Evolutionary conservation across 352 stramenopile species (phyloP), one percentile per base, ranked within the genome.

Genomic region (Blastocystis sp.): DNA sequence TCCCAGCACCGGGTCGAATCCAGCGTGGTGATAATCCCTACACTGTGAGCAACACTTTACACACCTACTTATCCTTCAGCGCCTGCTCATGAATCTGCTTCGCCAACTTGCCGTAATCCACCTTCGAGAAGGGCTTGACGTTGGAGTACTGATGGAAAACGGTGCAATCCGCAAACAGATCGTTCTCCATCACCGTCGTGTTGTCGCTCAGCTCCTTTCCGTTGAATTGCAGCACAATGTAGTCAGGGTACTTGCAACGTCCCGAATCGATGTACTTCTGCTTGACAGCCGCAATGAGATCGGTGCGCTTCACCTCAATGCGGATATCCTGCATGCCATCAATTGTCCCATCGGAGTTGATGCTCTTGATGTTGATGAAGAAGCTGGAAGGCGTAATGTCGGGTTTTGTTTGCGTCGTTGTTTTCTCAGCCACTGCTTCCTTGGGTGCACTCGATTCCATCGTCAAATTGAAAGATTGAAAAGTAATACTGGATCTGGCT

Each of bases 141-240:
- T 77, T 87, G 54, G 77, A 71, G 76, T 89, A 81, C 52, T 76
- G 54, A 24, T 78, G 61, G 68, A 68, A 89, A 74, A 76, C 54
- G 21, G 68, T 70, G 34, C 62, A 84, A n/a, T 79, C 61, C 28
- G 87, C 82, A 28, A 28, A 45, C 10, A 89, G 54, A 57, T 87
- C 52, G 59, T 89, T 87, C 64, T 89, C 52, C 79, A 77, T 89
- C 62, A 89, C 59, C 43, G 79, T 89, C 59, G 62, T 66, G 65
- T 70, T 80, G 59, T 89, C 82, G 34, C 38, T 54, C 63, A 89
- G 45, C 62, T 87, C 70, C 34, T 89, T 81, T 79, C 77, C 82
- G 38, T 66, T 64, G 76, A 81, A 89, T 57, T 89, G 69, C 17
- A 89, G 42, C 28, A 87, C 59, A 38, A 89, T 89, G 34, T 89